Conservation (phyloP, 176 grass and related monocot species). For the Hsuehochloa calcarea region DNA sequence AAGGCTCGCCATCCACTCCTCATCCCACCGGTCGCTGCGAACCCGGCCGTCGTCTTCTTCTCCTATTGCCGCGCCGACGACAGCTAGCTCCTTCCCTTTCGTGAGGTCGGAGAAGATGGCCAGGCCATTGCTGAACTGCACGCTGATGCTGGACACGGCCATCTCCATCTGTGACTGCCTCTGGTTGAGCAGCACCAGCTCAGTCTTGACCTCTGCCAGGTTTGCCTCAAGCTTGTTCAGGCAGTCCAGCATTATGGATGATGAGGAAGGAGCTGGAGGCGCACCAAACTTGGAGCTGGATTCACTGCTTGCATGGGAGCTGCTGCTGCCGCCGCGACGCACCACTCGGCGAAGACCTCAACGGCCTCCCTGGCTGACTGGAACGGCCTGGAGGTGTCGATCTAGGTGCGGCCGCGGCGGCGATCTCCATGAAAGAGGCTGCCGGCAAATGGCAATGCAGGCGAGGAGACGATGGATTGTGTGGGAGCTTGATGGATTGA, state of each 20-base stretch:
- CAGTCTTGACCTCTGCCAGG: constrained; percentile 29
- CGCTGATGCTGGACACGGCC: constrained; percentile 44
- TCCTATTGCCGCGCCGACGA: neutral
- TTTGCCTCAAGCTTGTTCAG: constrained; percentile 53
- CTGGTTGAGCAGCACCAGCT: constrained; percentile 53
- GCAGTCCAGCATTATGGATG: constrained; percentile 18
- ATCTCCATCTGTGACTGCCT: constrained; percentile 50
- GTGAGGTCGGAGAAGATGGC: constrained; percentile 27
- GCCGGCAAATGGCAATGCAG: neutral
- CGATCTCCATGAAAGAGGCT: constrained; percentile 3
- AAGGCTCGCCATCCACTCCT: constrained; percentile 51
- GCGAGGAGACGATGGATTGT: too few species aligned
- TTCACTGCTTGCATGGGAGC: constrained; percentile 2
- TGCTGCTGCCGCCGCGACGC: neutral
- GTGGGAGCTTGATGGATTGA: neutral
- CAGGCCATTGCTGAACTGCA: constrained; percentile 41
- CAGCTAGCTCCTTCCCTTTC: constrained; percentile 42
- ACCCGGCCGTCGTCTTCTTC: constrained; percentile 17
- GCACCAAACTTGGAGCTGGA: constrained; percentile 16
- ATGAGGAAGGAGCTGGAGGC: constrained; percentile 16
- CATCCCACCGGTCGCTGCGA: constrained; percentile 56
- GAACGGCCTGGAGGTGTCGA: constrained; percentile 65
- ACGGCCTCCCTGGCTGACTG: constrained; percentile 58
- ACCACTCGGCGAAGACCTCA: constrained; percentile 43
- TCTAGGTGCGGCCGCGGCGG: constrained; percentile 22